A percentile compares a stretch with the other conserved stretches of the same genome.
Conservation (phyloP, 495 filamentous ascomycete genomes). For the Hypoxylon fuscum region DNA sequence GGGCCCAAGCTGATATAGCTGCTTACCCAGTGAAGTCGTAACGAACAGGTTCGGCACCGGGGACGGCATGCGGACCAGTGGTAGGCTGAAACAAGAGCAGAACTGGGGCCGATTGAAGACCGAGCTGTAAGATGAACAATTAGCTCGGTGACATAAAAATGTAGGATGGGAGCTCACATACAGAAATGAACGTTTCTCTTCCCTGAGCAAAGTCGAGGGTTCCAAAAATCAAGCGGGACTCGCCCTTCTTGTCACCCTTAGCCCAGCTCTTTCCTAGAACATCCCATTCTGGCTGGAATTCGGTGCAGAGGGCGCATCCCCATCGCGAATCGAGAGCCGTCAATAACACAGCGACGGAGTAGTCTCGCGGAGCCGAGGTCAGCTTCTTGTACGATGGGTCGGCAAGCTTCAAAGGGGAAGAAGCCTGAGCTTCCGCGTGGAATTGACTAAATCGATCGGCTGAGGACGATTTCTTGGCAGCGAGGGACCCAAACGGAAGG, state of each 20-base stretch:
- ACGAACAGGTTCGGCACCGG: constrained; percentile 72
- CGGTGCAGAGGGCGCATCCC: constrained; percentile 85
- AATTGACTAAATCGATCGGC: constrained; percentile 71
- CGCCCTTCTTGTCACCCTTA: constrained; percentile 76
- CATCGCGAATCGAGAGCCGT: constrained; percentile 87
- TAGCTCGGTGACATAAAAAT: constrained; percentile 11
- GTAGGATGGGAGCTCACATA: constrained; percentile 51
- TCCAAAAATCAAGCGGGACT: constrained; percentile 78
- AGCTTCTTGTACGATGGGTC: constrained; percentile 79
- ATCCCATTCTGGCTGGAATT: constrained; percentile 96
- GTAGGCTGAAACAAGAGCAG: constrained; percentile 90
- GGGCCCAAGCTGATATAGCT: background rate
- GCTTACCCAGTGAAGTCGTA: constrained; percentile 89
- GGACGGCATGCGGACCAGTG: constrained; percentile 78
- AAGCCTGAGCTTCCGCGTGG: constrained; percentile 70
- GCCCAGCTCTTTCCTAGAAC: constrained; percentile 87
- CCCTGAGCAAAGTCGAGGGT: constrained; percentile 91
- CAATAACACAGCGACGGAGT: constrained; percentile 81
- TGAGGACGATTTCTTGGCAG: constrained; percentile 62
- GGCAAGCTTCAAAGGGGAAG: constrained; percentile 75
- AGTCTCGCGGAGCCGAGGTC: constrained; percentile 80
- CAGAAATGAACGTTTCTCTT: constrained; percentile 86
- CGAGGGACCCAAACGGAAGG: constrained; percentile 62
- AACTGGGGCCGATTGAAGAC: constrained; percentile 94
- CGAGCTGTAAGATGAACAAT: constrained; percentile 64